Base-by-base conservation (phyloP, 495 filamentous ascomycete genomes). In the Lasiosphaeria ovina region DNA sequence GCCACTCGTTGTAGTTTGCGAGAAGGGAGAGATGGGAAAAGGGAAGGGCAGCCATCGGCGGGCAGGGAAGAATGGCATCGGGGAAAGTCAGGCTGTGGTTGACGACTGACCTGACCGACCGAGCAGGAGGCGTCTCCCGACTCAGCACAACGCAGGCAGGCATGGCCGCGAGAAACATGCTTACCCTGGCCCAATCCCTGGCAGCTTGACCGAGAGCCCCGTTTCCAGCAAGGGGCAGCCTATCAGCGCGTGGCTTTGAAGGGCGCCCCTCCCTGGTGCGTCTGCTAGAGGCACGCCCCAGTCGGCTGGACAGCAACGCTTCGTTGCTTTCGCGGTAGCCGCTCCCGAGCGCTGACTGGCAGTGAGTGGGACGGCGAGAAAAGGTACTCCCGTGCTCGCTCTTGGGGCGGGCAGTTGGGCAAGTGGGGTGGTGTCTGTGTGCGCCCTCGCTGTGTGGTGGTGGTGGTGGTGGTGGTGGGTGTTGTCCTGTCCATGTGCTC, bases 221-320 rank as follows among this genome's bases (percentile, higher is more conserved):
- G 59, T 56, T 63, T 63, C 56, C 50, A 48, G 42, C 61, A 38
- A 58, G 61, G 61, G 61, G 45, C 50, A 36, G 51, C 61, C 61
- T 55, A 63, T 59, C 51, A 63, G 38, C 16, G 10, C 32, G 17
- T n/a, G 51, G 16, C 44, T 31, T 54, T 32, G 49, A 24, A 12
- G n/a, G 16, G 55, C 38, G 61, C 52, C 61, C 48, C 51, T 54
- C 51, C 35, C 14, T 31, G n/a, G 38, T 60, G 38, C 58, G 33
- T 54, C 32, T 40, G 33, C 35, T 55, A 55, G 34, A 35, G 6
- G 11, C n/a, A 60, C 58, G 31, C 58, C 58, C 57, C 58, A 31
- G 8, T 16, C 35, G 32, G 49, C 48, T 52, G 48, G 57, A 8
- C 35, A 54, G 35, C 55, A 8, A 47, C 44, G 44, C 44, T 3